phyloP scores from a whole-genome alignment of 176 grass and related monocot species.

The Ampelocalamus luodianensis region DNA sequence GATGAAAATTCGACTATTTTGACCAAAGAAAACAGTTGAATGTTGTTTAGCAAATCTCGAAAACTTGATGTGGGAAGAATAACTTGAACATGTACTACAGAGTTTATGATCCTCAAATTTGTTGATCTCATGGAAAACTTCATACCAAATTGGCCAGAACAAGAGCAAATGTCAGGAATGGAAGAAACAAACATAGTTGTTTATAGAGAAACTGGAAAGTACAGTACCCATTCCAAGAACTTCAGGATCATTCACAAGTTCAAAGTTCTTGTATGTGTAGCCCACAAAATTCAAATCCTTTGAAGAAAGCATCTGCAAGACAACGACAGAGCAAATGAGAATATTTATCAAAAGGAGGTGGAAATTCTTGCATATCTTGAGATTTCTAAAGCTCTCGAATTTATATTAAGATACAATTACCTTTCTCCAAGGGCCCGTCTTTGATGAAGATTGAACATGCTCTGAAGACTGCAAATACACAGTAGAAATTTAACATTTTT shows the following conservation, averaged over 20 bases:
- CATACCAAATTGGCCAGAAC: background rate
- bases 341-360: background rate
- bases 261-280: conserved; percentile 99
- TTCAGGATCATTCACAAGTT: conserved; percentile 91
- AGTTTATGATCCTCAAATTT: background rate
- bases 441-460: conserved; percentile 65
- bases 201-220: conserved; percentile 18
- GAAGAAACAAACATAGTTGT: background rate
- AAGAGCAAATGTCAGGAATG: background rate
- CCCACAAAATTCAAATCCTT: conserved; percentile 98
- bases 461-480: conserved; percentile 59
- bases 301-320: conserved; percentile 92
- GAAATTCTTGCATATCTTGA: conserved; percentile 10
- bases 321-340: background rate
- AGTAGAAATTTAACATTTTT: background rate
- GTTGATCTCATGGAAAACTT: background rate
- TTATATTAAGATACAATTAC: conserved; percentile 43
- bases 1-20: too few relatives aligned
- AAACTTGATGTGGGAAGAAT: background rate
- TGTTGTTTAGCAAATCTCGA: too few relatives aligned
- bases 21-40: too few relatives aligned
- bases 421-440: conserved; percentile 93
- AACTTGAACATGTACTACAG: background rate
- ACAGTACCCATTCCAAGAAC: conserved; percentile 78
- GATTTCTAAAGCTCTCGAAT: background rate